Evolutionary conservation across 192 early-diverging fungal genomes (phyloP).

Genomic region (Dissophora globulifera): DNA sequence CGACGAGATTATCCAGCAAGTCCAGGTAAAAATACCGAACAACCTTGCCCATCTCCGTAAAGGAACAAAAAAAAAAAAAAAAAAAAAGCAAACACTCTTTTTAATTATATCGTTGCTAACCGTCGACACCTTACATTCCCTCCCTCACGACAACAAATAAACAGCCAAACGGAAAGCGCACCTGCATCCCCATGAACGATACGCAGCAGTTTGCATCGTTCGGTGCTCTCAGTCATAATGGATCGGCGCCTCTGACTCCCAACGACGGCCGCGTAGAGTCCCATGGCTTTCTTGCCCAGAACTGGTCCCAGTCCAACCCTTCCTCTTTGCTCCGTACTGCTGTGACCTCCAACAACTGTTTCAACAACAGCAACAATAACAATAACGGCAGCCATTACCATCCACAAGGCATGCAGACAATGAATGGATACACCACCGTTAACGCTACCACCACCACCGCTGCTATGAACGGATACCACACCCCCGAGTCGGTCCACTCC

Average conservation of each 20-base stretch:
- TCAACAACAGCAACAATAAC: too few species aligned
- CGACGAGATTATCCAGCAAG: conserved; percentile 35
- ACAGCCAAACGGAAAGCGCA: conserved; percentile 47
- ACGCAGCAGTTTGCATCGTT: conserved; percentile 20
- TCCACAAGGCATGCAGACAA: too few species aligned
- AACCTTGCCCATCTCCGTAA: too few species aligned
- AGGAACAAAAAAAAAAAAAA: too few species aligned
- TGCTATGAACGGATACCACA: conserved; percentile 28
- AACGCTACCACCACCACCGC: too few species aligned
- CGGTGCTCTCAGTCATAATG: neutral
- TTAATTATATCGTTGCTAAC: too few species aligned
- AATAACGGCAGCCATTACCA: too few species aligned
- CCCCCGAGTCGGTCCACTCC: conserved; percentile 25
- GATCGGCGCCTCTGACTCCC: conserved; percentile 7
- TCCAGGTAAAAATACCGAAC: conserved; percentile 17
- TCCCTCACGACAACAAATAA: neutral
- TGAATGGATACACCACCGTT: neutral
- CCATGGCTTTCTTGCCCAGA: neutral
- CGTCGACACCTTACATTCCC: too few species aligned
- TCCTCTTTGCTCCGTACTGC: conserved; percentile 27
- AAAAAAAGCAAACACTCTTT: too few species aligned
- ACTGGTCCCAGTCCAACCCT: conserved; percentile 17
- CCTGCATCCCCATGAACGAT: conserved; percentile 22
- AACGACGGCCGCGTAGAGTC: neutral
- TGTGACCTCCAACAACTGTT: neutral